Conservation (phyloP, 495 filamentous ascomycete species). For the Neurospora cerealis region DNA sequence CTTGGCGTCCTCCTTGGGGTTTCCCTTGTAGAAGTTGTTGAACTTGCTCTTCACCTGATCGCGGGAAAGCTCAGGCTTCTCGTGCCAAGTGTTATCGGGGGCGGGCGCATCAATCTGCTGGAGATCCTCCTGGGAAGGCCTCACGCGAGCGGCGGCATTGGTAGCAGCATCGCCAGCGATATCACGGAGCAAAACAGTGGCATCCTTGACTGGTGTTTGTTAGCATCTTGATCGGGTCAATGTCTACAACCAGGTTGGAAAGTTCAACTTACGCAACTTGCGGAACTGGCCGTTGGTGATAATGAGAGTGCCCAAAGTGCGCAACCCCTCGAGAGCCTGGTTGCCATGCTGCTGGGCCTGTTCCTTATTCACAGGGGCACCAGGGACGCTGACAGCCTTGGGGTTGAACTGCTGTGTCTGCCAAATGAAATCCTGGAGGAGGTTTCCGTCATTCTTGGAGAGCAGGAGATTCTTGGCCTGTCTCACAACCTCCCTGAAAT, state of each 20-base stretch:
- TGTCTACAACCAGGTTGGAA: not conserved
- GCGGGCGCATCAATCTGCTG: constrained; percentile 71
- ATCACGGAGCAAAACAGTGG: constrained; percentile 71
- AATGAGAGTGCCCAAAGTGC: constrained; percentile 77
- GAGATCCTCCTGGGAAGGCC: constrained; percentile 71
- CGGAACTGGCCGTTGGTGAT: constrained; percentile 96
- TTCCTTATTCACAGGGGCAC: constrained; percentile 61
- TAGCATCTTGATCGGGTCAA: constrained; percentile 18
- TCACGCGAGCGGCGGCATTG: constrained; percentile 68
- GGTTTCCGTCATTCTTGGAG: constrained; percentile 88
- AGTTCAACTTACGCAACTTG: constrained; percentile 63
- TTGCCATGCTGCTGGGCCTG: constrained; percentile 71
- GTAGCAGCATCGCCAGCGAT: constrained; percentile 83
- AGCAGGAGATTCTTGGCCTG: constrained; percentile 83
- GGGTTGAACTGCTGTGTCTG: constrained; percentile 66
- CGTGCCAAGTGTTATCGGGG: constrained; percentile 88
- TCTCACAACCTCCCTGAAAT: constrained; percentile 74
- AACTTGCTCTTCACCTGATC: constrained; percentile 59
- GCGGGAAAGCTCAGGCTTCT: constrained; percentile 68
- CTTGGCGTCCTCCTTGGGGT: constrained; percentile 44
- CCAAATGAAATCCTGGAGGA: constrained; percentile 95
- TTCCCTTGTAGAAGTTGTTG: constrained; percentile 44
- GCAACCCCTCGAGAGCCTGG: constrained; percentile 72
- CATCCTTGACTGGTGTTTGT: constrained; percentile 79
- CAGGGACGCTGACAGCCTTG: constrained; percentile 49